Conservation (phyloP, 768 basidiomycete genomes). For the Sarcomyxa edulis region DNA sequence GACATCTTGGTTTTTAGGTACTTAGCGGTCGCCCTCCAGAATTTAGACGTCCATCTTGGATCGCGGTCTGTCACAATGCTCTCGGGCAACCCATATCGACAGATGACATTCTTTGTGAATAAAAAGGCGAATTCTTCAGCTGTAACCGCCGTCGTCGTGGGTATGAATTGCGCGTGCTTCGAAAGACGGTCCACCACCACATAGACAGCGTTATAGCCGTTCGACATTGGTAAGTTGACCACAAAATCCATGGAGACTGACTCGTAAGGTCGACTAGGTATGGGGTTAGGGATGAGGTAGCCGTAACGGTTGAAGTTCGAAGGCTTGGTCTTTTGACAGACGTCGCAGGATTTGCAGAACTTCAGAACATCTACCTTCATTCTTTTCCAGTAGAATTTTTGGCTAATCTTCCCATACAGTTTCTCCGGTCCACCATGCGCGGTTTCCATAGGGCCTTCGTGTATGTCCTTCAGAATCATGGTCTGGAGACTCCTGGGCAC, state of each 20-base stretch:
- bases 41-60: constrained; percentile 16
- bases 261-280: too few species aligned
- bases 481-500: constrained; percentile 7
- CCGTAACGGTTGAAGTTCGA: too few species aligned
- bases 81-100: constrained; percentile 14
- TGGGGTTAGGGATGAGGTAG: too few species aligned
- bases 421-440: too few species aligned
- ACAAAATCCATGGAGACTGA: too few species aligned
- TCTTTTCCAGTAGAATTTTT: constrained; percentile 8
- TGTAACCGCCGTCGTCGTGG: constrained; percentile 9
- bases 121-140: constrained; percentile 16
- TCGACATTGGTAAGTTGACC: too few species aligned
- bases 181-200: constrained; percentile 20
- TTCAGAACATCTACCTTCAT: constrained; percentile 8
- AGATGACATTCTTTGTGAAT: constrained; percentile 13
- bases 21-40: constrained; percentile 19
- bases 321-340: constrained; percentile 21
- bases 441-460: constrained; percentile 9
- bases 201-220: too few species aligned
- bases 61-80: too few species aligned
- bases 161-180: constrained; percentile 14
- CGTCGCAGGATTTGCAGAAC: constrained; percentile 13
- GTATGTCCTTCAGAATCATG: constrained; percentile 10
- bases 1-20: constrained; percentile 11
- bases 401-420: too few species aligned